These are phyloP conservation scores for Erythrophleum ivorense DNA, from an alignment of 331 rosid genomes.

Conservation along the genomic window DNA sequence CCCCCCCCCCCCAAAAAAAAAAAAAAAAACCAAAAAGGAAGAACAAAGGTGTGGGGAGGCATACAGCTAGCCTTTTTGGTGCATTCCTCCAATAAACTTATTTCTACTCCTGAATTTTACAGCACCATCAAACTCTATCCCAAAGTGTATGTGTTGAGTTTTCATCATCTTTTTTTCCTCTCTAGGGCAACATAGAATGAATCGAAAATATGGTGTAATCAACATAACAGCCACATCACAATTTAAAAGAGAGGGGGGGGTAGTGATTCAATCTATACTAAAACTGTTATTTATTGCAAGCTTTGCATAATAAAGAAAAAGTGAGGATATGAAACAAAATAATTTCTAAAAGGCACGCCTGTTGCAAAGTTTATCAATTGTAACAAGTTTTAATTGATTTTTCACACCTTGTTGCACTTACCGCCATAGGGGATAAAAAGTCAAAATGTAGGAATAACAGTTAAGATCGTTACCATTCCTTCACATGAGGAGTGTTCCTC, in stretches of 20 bases:
- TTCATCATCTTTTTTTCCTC: background rate
- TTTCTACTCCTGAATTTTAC: background rate
- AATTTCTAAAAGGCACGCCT: conserved; percentile 15
- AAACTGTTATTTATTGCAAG: background rate
- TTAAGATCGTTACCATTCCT: conserved; percentile 69
- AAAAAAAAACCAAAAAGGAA: too few relatives aligned
- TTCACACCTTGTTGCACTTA: conserved; percentile 3
- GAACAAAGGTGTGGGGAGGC: too few relatives aligned
- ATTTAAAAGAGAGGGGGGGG: background rate
- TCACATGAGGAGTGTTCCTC: conserved; percentile 68
- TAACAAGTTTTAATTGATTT: conserved; percentile 16
- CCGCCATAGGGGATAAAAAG: conserved; percentile 16
- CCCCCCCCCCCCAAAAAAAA: too few relatives aligned
- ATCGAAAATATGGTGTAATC: background rate
- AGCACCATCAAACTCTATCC: background rate
- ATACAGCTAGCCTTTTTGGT: too few relatives aligned
- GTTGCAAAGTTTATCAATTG: conserved; percentile 20
- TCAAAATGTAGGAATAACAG: conserved; percentile 30
- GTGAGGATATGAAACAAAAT: conserved; percentile 3
- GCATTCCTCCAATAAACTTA: background rate
- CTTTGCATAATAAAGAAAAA: background rate
- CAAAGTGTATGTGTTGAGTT: background rate
- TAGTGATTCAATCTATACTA: conserved; percentile 1
- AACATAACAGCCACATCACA: background rate
- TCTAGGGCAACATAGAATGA: background rate